phyloP scores from a whole-genome alignment of 345 rosid species.

The Eucalyptus brandiana region DNA sequence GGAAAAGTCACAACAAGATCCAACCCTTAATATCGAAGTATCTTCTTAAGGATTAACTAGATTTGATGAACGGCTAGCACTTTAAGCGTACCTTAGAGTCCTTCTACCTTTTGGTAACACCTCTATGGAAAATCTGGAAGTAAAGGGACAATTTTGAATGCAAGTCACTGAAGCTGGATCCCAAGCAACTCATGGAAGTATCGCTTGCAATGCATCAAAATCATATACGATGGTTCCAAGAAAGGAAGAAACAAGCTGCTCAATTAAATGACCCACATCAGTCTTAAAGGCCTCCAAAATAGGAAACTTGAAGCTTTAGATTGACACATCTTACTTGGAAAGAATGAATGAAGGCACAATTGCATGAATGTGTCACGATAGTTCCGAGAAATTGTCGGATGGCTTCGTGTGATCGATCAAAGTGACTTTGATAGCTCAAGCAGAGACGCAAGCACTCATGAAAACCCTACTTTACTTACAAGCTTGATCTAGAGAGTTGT shows the following conservation, averaged over 20 bases:
- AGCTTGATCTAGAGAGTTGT: not conserved
- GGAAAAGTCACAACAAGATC: not conserved
- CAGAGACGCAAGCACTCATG: not conserved
- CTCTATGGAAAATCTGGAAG: not conserved
- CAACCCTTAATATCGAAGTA: not conserved
- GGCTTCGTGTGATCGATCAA: not conserved
- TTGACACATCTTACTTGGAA: not conserved
- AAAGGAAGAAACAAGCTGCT: not conserved
- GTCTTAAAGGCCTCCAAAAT: not conserved
- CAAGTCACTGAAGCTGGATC: not conserved
- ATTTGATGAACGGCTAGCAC: not conserved
- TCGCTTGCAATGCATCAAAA: not conserved
- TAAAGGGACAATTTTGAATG: not conserved
- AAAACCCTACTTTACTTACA: not conserved
- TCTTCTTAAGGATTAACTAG: not conserved
- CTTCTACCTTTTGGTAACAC: not conserved
- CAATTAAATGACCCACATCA: not conserved
- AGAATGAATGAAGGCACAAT: not conserved
- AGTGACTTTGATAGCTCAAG: not conserved
- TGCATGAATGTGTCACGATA: not conserved
- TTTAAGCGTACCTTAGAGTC: not conserved
- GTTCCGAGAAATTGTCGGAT: not conserved
- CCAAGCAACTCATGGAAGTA: not conserved
- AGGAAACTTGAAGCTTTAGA: not conserved
- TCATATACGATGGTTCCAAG: not conserved